phyloP scores from a whole-genome alignment of 2,329 filamentous ascomycete species.

The Neonectria faginata region DNA sequence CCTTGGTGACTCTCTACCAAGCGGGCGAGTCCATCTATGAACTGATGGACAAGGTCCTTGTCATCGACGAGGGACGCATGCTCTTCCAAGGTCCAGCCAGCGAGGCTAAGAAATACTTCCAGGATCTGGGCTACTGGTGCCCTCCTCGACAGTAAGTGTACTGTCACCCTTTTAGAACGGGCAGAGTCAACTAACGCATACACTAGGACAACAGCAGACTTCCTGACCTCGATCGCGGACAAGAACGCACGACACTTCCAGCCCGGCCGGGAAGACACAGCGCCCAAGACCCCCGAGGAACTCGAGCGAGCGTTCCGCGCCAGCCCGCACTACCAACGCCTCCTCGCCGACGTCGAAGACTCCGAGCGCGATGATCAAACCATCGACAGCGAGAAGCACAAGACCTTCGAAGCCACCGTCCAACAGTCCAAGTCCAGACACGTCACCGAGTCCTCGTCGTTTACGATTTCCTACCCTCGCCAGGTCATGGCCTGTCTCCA shows the following conservation, averaged over 20 bases:
- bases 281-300: slow-evolving; percentile 75
- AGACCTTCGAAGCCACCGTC: slow-evolving; percentile 11
- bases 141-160: slow-evolving; percentile 30
- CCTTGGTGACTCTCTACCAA: slow-evolving; percentile 75
- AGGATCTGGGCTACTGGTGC: slow-evolving; percentile 71
- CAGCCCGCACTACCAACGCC: slow-evolving; percentile 68
- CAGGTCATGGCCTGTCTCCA: slow-evolving; percentile 74
- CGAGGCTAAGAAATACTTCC: slow-evolving; percentile 73
- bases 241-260: slow-evolving; percentile 75
- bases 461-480: slow-evolving; percentile 67
- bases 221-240: slow-evolving; percentile 79
- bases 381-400: slow-evolving; percentile 11
- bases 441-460: slow-evolving; percentile 20
- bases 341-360: slow-evolving; percentile 67
- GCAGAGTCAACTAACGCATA: not conserved
- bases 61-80: slow-evolving; percentile 74
- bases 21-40: slow-evolving; percentile 72
- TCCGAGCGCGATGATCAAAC: slow-evolving; percentile 55
- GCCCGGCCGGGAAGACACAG: slow-evolving; percentile 69
- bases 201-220: slow-evolving; percentile 59
- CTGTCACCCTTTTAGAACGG: not conserved
- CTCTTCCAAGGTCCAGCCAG: slow-evolving; percentile 73
- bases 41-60: slow-evolving; percentile 77
- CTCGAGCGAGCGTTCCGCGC: slow-evolving; percentile 72
- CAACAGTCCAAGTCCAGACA: slow-evolving; percentile 18